Evolutionary conservation across 495 filamentous ascomycete species (phyloP).

Genomic region (Haplographium delicatum): DNA sequence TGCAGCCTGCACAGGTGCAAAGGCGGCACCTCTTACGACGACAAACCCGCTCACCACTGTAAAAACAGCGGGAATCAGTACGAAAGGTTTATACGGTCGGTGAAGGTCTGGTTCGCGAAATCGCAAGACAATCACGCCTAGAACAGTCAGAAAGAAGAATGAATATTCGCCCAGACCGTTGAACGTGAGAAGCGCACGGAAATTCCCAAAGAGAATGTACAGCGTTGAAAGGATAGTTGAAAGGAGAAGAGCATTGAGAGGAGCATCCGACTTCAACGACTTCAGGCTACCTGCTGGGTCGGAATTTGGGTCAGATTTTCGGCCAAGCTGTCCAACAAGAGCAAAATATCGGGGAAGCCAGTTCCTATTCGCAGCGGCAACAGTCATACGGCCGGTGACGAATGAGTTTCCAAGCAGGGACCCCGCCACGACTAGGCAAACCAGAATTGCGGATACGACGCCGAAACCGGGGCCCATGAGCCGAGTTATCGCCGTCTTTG

Average conservation of each 20-base stretch:
- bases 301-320: not conserved
- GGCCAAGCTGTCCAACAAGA: constrained; percentile 2
- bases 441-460: constrained; percentile 40
- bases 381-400: constrained; percentile 50
- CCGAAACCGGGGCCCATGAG: constrained; percentile 44
- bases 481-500: constrained; percentile 46
- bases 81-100: constrained; percentile 43
- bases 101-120: constrained; percentile 40
- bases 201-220: constrained; percentile 52
- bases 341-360: constrained; percentile 44
- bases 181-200: constrained; percentile 51
- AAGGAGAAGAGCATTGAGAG: constrained; percentile 47
- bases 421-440: constrained; percentile 48
- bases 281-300: constrained; percentile 1
- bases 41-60: constrained; percentile 48
- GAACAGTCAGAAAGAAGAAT: constrained; percentile 53
- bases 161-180: constrained; percentile 52
- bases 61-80: constrained; percentile 43
- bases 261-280: constrained; percentile 32
- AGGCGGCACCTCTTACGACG: constrained; percentile 45
- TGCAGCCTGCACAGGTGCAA: constrained; percentile 44
- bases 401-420: constrained; percentile 53
- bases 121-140: constrained; percentile 46
- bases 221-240: constrained; percentile 40
- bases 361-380: constrained; percentile 46